A percentile compares a stretch with the other conserved stretches of the same genome.
Evolutionary conservation across 768 basidiomycete genomes (phyloP).

Genomic region (Panaeolus papilionaceus): DNA sequence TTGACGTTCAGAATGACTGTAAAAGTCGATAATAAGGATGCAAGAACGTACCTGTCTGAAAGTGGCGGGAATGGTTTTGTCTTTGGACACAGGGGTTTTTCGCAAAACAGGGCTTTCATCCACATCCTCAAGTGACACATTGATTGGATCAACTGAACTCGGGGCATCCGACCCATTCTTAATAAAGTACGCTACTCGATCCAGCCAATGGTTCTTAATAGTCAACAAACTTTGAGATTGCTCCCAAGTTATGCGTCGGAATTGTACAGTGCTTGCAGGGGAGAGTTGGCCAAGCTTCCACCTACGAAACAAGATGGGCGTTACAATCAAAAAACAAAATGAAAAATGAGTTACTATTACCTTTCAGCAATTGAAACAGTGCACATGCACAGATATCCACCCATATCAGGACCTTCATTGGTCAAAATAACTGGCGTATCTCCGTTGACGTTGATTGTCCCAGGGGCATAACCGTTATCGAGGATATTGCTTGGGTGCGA

Average conservation of each 20-base stretch:
- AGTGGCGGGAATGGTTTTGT: slow-evolving; percentile 36
- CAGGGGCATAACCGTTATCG: slow-evolving; percentile 63
- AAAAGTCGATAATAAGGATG: neutral
- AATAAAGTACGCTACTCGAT: slow-evolving; percentile 24
- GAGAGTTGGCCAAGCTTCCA: slow-evolving; percentile 75
- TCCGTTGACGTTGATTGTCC: slow-evolving; percentile 67
- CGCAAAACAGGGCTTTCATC: slow-evolving; percentile 45
- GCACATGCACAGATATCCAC: slow-evolving; percentile 64
- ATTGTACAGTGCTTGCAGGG: slow-evolving; percentile 60
- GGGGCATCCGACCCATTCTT: neutral
- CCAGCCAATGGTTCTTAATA: slow-evolving; percentile 38
- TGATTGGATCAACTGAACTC: neutral
- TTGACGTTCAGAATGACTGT: neutral
- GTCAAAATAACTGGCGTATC: slow-evolving; percentile 73
- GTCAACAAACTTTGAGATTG: slow-evolving; percentile 38
- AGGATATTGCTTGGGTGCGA: slow-evolving; percentile 74
- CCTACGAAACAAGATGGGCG: slow-evolving; percentile 34
- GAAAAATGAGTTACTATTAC: slow-evolving; percentile 24
- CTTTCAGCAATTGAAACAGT: slow-evolving; percentile 57
- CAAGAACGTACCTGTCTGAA: slow-evolving; percentile 55
- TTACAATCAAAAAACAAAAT: too few relatives aligned
- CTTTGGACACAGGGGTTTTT: neutral
- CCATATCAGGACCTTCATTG: slow-evolving; percentile 68
- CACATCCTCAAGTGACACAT: slow-evolving; percentile 17
- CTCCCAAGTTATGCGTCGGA: slow-evolving; percentile 54